These are phyloP conservation scores for Sugiyamaella pinicola DNA, from an alignment of 1,139 yeast genomes.

Conservation along the genomic window DNA sequence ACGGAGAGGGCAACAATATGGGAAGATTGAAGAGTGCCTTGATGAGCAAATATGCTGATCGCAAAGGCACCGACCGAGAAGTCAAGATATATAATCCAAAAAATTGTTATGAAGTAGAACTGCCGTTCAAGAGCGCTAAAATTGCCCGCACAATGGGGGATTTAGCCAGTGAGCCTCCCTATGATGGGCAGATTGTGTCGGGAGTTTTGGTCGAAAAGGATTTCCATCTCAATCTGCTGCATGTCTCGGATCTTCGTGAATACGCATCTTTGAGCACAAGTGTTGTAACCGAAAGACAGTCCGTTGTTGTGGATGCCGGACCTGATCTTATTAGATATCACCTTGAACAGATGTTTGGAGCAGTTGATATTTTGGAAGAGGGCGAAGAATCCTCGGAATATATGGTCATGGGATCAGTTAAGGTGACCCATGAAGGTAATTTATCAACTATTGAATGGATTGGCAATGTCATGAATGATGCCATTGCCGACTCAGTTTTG, in stretches of 20 bases:
- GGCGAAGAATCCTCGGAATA: slow-evolving; percentile 48
- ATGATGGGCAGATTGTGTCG: slow-evolving; percentile 56
- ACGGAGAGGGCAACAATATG: slow-evolving; percentile 98
- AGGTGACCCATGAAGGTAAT: slow-evolving; percentile 36
- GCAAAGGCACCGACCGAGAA: slow-evolving; percentile 86
- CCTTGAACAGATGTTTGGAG: slow-evolving; percentile 93
- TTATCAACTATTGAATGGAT: slow-evolving; percentile 76
- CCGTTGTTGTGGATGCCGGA: slow-evolving; percentile 76
- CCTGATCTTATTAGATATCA: slow-evolving; percentile 84
- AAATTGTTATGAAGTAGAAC: slow-evolving; percentile 77
- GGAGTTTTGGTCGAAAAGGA: slow-evolving; percentile 92
- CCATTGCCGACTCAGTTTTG: slow-evolving; percentile 90
- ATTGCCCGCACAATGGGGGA: slow-evolving; percentile 84
- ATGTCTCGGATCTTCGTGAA: slow-evolving; percentile 84
- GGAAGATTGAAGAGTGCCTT: slow-evolving; percentile 93
- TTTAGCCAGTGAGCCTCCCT: slow-evolving; percentile 55
- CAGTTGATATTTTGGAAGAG: slow-evolving; percentile 64
- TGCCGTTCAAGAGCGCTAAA: slow-evolving; percentile 81
- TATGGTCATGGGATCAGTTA: slow-evolving; percentile 53
- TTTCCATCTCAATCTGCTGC: slow-evolving; percentile 80
- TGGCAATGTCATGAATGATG: slow-evolving; percentile 85
- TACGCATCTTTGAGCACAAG: slow-evolving; percentile 87
- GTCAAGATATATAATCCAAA: slow-evolving; percentile 92
- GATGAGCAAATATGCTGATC: slow-evolving; percentile 76
- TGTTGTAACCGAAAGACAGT: slow-evolving; percentile 77